These are phyloP conservation scores for Thozetella sp. DNA, from an alignment of 495 filamentous ascomycete species.

Conservation along the genomic window DNA sequence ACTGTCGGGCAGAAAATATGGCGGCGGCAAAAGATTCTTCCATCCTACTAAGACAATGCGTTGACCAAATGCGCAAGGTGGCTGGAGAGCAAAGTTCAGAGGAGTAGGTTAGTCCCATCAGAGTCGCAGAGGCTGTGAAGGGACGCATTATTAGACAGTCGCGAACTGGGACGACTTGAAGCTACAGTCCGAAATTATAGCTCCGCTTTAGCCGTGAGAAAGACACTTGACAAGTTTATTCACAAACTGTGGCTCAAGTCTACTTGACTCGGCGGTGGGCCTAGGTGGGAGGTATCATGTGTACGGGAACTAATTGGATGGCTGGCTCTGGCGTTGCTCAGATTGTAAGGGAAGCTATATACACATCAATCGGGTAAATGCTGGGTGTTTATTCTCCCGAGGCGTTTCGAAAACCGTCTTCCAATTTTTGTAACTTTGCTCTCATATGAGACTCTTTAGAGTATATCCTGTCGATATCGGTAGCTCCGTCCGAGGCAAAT, in stretches of 20 bases:
- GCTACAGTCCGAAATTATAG: not conserved
- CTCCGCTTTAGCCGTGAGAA: not conserved
- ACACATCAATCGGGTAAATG: too few species aligned
- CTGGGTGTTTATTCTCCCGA: too few species aligned
- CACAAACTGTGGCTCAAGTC: not conserved
- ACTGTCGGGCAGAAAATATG: not conserved
- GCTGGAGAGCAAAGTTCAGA: not conserved
- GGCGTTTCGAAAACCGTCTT: too few species aligned
- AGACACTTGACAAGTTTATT: not conserved
- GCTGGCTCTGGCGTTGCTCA: not conserved
- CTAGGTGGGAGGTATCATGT: not conserved
- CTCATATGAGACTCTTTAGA: too few species aligned
- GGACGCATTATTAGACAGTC: not conserved
- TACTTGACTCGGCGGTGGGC: not conserved
- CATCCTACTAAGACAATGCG: not conserved
- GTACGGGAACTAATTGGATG: not conserved
- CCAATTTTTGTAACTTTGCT: too few species aligned
- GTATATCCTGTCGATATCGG: too few species aligned
- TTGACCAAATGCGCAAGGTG: not conserved
- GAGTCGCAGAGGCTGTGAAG: not conserved
- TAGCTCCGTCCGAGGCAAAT: too few species aligned
- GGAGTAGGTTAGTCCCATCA: not conserved
- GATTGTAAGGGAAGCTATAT: constrained; percentile 7
- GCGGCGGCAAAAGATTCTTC: not conserved
- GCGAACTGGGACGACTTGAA: not conserved